Base-by-base conservation (phyloP, 2,329 filamentous ascomycete species). In the Trichophyton benhamiae region DNA sequence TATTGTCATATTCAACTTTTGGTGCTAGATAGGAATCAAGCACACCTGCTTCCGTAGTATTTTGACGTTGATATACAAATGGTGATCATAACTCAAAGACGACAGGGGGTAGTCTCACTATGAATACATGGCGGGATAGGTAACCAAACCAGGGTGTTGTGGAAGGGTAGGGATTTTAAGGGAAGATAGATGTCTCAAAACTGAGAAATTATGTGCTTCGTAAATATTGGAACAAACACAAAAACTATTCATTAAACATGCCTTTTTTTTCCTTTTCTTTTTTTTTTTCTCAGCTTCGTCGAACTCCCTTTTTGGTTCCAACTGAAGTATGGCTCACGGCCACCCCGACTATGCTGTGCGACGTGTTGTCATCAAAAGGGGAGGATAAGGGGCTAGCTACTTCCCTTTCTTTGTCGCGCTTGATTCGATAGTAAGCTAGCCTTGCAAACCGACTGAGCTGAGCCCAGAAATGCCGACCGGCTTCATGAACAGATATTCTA, bases 381-480 rank as follows among this genome's bases (percentile, higher is more conserved):
- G 59, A 69, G 68, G 59, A 69, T 70, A 38, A 66, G 64, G 38
- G 65, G 53, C 42, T 58, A 30, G 53, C 7, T 11, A 41, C 55
- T 7, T 63, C 66, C 1, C 66, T 66, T 44, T 78, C 75, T 62
- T 75, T 77, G 62, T 85, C 90, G 63, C 86, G 82, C 72, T 87
- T 86, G 57, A 95, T 85, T 57, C 92, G 82, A 66, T 87, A 86
- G 69, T 87, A 96, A 2, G 88, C 92, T 65, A 95, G 76, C 75
- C 92, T 95, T 67, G 91, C 87, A 71, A 96, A 99, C 52, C 89
- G 81, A 62, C 91, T 94, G 57, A 99, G 77, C 33, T 84, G 84
- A 66, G 82, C 84, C 89, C 92, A 99, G 81, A 94, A 97, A 75
- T 97, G 90, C 69, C 91, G 83, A 1, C 94, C 94, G 8, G 91